These are phyloP conservation scores for Abrus pulchellus DNA, from an alignment of 306 rosid species.

Conservation along the genomic window DNA sequence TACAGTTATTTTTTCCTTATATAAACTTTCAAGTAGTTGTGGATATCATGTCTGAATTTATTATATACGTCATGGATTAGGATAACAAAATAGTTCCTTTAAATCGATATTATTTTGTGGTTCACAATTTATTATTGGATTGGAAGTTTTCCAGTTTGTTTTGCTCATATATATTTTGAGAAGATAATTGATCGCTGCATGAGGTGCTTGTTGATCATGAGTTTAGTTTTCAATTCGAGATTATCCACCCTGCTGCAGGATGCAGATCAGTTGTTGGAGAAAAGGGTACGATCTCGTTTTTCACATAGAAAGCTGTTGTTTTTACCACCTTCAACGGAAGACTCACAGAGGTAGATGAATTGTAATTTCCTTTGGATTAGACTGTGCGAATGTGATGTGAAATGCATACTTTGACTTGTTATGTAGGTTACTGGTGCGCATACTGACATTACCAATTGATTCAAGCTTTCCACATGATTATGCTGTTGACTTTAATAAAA, in stretches of 20 bases:
- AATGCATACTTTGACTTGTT: slow-evolving; percentile 38
- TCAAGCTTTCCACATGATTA: slow-evolving; percentile 76
- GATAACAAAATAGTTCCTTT: background rate
- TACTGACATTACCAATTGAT: slow-evolving; percentile 75
- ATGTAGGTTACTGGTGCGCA: slow-evolving; percentile 77
- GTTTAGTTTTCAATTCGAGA: slow-evolving; percentile 30
- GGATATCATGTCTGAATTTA: slow-evolving; percentile 23
- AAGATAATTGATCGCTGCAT: slow-evolving; percentile 17
- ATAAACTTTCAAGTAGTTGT: slow-evolving; percentile 29
- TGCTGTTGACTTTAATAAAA: slow-evolving; percentile 69
- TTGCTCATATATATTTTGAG: slow-evolving; percentile 6
- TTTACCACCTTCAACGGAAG: slow-evolving; percentile 80
- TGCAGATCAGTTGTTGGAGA: slow-evolving; percentile 93
- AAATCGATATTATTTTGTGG: slow-evolving; percentile 31
- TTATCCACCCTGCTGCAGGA: slow-evolving; percentile 68
- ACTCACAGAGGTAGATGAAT: slow-evolving; percentile 63
- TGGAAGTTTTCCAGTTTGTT: slow-evolving; percentile 33
- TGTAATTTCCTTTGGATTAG: slow-evolving; percentile 32
- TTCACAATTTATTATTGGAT: slow-evolving; percentile 29
- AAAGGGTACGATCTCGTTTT: slow-evolving; percentile 96
- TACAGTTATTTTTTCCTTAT: slow-evolving; percentile 42
- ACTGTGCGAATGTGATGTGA: slow-evolving; percentile 36
- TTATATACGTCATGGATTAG: background rate
- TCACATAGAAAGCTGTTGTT: slow-evolving; percentile 90
- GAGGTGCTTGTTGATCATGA: slow-evolving; percentile 33